Base-by-base conservation (phyloP, 2,329 filamentous ascomycete species). In the Neofusicoccum ribis region DNA sequence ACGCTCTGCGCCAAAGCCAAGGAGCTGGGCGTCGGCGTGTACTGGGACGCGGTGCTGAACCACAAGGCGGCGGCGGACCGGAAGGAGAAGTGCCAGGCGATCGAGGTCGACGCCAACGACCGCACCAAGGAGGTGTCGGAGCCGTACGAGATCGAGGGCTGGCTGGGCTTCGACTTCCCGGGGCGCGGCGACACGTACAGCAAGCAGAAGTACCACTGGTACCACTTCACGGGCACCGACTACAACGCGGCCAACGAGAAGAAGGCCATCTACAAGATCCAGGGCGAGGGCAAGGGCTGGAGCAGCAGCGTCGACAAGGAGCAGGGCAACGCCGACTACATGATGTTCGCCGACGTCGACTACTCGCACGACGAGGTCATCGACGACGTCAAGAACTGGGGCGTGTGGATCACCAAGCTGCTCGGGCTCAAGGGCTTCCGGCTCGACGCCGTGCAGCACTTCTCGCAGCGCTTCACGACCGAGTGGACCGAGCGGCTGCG, bases 311-410 rank as follows among this genome's bases (percentile, higher is more conserved):
- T 89, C 3, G 86, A 87, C 34, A 82, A 84, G 20, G 81, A 90
- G 73, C 84, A 87, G 68, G 89, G 89, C 7, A 92, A 92, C 71
- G 79, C 77, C 47, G 86, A 89, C 73, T 91, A 88, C 71, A 82
- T 91, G 76, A 91, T 92, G 87, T 91, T 90, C 69, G 86, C 87
- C 5, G 87, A 92, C 73, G 74, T 92, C 44, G 89, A 91, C 74
- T 89, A 89, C 73, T 0, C 79, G 2, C 83, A 90, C 65, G 81
- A 82, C 0, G 89, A 90, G 69, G 89, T 91, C 3, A 79, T 89
- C 65, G 81, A 82, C 0, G 89, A 90, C 69, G 89, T 91, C 3
- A 79, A 88, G 63, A 36, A 46, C 59, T 92, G 89, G 90, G 87
- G 86, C 1, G 78, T 83, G 4, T 92, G 90, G 90, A 81, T 92